phyloP scores from a whole-genome alignment of 2,329 filamentous ascomycete genomes.

The Fusarium piperis region DNA sequence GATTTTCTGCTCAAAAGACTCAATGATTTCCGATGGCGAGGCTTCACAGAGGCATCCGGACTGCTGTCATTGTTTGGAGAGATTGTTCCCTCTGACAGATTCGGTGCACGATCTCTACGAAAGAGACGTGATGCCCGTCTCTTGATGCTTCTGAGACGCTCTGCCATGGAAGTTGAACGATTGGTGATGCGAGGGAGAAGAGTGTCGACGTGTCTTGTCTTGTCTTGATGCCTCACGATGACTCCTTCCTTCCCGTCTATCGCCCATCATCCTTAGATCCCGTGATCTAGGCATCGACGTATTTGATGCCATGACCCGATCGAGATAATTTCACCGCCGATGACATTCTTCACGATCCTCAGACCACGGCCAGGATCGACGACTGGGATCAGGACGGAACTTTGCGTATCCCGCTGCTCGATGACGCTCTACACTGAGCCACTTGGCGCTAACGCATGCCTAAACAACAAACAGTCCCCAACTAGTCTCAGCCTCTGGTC shows the following conservation, averaged over 20 bases:
- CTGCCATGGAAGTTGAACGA: conserved; percentile 13
- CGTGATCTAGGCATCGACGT: neutral
- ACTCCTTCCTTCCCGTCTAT: neutral
- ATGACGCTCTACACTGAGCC: conserved; percentile 25
- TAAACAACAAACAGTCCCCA: conserved; percentile 5
- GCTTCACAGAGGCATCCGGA: neutral
- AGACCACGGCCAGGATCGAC: conserved; percentile 24
- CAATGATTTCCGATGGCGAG: conserved; percentile 17
- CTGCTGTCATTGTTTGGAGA: neutral
- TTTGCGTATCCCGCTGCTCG: conserved; percentile 16
- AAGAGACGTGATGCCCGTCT: conserved; percentile 32
- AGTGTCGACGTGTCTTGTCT: neutral
- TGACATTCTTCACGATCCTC: neutral
- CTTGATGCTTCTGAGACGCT: conserved; percentile 30
- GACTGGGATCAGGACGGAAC: conserved; percentile 23
- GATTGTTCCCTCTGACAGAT: neutral
- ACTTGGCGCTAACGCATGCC: conserved; percentile 18
- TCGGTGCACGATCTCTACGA: neutral
- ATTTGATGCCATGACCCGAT: conserved; percentile 11
- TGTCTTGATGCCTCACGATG: conserved; percentile 10
- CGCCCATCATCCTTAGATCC: neutral
- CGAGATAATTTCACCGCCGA: conserved; percentile 1
- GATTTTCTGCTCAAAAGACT: conserved; percentile 16
- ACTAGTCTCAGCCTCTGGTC: conserved; percentile 21
- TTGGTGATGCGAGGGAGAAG: neutral